Base-by-base conservation (phyloP, 2,329 filamentous ascomycete genomes). In the Lecanoromycetidae sp. region DNA sequence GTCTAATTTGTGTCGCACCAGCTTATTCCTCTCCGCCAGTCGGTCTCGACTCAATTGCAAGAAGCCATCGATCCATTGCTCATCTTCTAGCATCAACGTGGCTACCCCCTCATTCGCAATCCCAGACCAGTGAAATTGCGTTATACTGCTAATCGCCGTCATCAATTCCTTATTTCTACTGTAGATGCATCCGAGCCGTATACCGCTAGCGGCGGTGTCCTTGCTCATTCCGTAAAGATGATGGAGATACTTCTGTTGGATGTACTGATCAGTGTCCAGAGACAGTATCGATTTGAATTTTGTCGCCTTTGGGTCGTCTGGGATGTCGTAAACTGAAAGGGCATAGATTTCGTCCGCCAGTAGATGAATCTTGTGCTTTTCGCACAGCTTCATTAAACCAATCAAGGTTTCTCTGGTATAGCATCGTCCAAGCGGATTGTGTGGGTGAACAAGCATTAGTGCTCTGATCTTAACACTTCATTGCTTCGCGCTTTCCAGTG, bases 281-380 rank as follows among this genome's bases (percentile, higher is more conserved):
- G 69, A 62, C 2, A 74, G 60, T 1, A 63, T 59, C 0, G 71
- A 74, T 3, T 63, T 63, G 49, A 76, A 76, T 0, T 63, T 61
- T 1, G 61, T 51, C 2, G 58, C 58, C 3, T 54, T 23, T 2
- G 51, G 56, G 43, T 59, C 66, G 49, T 38, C 57, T 51, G 5
- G 57, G 48, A 66, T 72, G 17, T 64, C 54, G 56, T 69, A 77
- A 1, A 71, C 61, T 5, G 71, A 75, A 1, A 73, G 57, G 3
- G 71, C 75, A 54, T 78, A 77, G 12, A 78, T 67, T 55, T 78
- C 75, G 55, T 77, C 74, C 52, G 66, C 69, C 56, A 77, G 68
- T 23, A 77, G 61, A 54, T 78, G 73, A 9, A 77, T 61, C 1
- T 60, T 51, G 50, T 76, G 58, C 37, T 62, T 64, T 30, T 70